phyloP scores from a whole-genome alignment of 2,329 filamentous ascomycete genomes.

The Mycocentrospora acerina region DNA sequence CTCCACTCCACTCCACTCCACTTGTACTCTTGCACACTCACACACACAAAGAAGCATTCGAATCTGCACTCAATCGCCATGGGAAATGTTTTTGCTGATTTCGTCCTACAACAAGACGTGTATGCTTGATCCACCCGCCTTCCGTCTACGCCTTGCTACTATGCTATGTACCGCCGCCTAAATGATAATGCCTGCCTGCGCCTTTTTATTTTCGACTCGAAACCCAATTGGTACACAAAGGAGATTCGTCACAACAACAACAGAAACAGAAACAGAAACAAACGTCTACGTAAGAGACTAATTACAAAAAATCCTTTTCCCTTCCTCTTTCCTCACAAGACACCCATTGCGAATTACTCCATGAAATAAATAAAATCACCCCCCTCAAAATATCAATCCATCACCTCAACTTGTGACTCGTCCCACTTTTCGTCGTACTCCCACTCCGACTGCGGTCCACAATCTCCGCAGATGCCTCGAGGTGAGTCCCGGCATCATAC shows the following conservation, averaged over 20 bases:
- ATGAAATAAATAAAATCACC: too few relatives aligned
- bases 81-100: too few relatives aligned
- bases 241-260: constrained; percentile 25
- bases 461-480: constrained; percentile 41
- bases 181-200: too few relatives aligned
- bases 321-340: too few relatives aligned
- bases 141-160: constrained; percentile 9
- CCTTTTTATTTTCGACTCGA: constrained; percentile 20
- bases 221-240: constrained; percentile 20
- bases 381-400: not conserved
- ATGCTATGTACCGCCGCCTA: not conserved
- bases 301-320: constrained; percentile 15
- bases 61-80: too few relatives aligned
- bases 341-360: constrained; percentile 12
- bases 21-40: too few relatives aligned
- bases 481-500: constrained; percentile 31
- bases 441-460: constrained; percentile 38
- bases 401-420: constrained; percentile 13
- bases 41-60: too few relatives aligned
- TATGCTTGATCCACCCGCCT: too few relatives aligned
- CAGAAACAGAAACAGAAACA: not conserved
- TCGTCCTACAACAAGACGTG: too few relatives aligned
- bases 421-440: constrained; percentile 33
- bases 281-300: too few relatives aligned
- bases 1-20: too few relatives aligned